A percentile compares a stretch with the other conserved stretches of the same genome.
Conservation (phyloP, 768 basidiomycete species). For the Daedaleopsis sinensis region DNA sequence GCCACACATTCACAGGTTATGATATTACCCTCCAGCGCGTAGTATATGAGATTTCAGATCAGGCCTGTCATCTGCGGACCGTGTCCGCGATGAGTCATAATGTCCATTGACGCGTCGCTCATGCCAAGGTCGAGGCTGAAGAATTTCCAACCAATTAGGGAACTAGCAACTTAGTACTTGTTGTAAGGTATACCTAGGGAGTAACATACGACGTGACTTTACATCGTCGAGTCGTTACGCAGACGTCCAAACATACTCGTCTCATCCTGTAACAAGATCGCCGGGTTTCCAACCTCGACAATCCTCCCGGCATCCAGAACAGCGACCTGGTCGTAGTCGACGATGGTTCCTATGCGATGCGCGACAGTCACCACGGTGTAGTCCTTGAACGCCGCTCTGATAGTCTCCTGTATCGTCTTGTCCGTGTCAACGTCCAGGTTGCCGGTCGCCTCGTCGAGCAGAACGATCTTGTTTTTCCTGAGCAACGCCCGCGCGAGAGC, state of each 20-base stretch:
- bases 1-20: too few relatives aligned
- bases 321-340: conserved; percentile 1
- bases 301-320: background rate
- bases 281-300: background rate
- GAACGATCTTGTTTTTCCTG: conserved; percentile 78
- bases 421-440: conserved; percentile 5
- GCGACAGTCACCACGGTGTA: conserved; percentile 93
- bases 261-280: background rate
- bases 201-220: background rate
- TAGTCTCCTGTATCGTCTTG: conserved; percentile 84
- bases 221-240: background rate
- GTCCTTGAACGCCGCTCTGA: conserved; percentile 87
- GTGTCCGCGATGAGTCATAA: too few relatives aligned
- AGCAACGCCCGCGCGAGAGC: conserved; percentile 88
- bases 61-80: too few relatives aligned
- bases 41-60: too few relatives aligned
- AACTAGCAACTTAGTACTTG: too few relatives aligned
- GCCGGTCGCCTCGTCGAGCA: conserved; percentile 80
- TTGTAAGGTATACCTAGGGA: too few relatives aligned
- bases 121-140: too few relatives aligned
- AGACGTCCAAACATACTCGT: background rate
- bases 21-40: too few relatives aligned
- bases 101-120: too few relatives aligned
- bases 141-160: too few relatives aligned
- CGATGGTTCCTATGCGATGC: conserved; percentile 70